Evolutionary conservation across 129 eudicot genomes (phyloP), one percentile per base, ranked within the genome.

Genomic region (Lonicera japonica): DNA sequence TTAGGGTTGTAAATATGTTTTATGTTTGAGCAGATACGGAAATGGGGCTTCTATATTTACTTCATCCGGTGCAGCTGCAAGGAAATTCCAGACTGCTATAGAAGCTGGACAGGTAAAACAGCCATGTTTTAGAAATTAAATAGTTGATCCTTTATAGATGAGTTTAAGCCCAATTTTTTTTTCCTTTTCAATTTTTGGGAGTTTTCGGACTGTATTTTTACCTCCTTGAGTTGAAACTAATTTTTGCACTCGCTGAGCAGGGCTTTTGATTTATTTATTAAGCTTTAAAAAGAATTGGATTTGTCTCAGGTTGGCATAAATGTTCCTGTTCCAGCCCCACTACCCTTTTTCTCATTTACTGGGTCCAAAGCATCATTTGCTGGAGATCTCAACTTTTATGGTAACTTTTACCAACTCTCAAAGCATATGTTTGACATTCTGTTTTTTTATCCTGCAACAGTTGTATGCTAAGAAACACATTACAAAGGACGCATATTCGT

Each of bases 41-140:
- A 94, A 94, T 53, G 99, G 99, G 58, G 99, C 91, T n/a, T 86
- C 99, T 65, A 88, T 94, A 21, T 94, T 94, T 58, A 94, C 99
- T 54, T 69, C 96, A 69, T 94, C 99, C 40, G 99, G 99, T 61
- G 87, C 73, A 55, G 96, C 95, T 56, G 99, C 99, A 56, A 82
- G 99, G 58, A 94, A 94, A 81, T 94, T 94, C 62, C 96, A 94
- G 66, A 85, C 84, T 15, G 96, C 88, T 34, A 94, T 94, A 57
- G 99, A 94, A 69, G 91, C 96, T 39, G 99, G 99, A 62, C 99
- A 94, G 95, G 99, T 88, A 73, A 76, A 58, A 58, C 55, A 68
- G 29, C 25, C 36, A 38, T 38, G 5, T 38, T 38, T 38, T 5
- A 38, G 43, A 38, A 63, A 21, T 21, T 9, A 20, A 50, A 7